phyloP scores from a whole-genome alignment of 768 basidiomycete genomes.

The Epithele typhae region DNA sequence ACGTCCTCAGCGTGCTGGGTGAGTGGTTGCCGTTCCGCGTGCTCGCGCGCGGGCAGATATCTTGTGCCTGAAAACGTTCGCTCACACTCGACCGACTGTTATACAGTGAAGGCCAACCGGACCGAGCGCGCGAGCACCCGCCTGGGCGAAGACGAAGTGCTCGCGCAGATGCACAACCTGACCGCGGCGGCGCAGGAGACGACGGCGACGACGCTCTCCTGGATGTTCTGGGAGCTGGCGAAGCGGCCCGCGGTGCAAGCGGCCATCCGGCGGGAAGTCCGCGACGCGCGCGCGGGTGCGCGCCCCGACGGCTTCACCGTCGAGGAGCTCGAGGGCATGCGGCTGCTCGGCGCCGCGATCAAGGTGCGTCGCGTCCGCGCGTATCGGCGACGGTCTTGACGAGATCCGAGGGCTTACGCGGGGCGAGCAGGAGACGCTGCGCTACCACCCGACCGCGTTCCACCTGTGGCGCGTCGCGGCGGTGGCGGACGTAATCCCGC shows the following conservation, averaged over 20 bases:
- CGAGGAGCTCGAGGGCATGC: slow-evolving; percentile 1
- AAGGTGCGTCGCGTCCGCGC: slow-evolving; percentile 24
- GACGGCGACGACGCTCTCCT: slow-evolving; percentile 1
- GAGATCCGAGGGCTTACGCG: not conserved
- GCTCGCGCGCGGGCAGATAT: no score
- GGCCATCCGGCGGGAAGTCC: slow-evolving; percentile 9
- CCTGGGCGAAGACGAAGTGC: slow-evolving; percentile 5
- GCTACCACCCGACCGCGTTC: slow-evolving; percentile 17
- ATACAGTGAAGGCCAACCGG: slow-evolving; percentile 10
- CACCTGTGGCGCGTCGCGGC: slow-evolving; percentile 14
- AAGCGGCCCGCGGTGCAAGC: not conserved
- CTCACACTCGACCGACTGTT: not conserved
- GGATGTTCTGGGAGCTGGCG: not conserved
- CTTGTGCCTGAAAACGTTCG: not conserved
- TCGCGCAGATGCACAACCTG: slow-evolving; percentile 9
- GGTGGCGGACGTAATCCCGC: slow-evolving; percentile 29
- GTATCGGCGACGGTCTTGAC: not conserved
- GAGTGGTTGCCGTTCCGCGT: not conserved
- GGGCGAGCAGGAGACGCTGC: slow-evolving; percentile 15
- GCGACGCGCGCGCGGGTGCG: not conserved
- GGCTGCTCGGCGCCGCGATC: not conserved
- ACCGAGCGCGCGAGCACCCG: slow-evolving; percentile 7
- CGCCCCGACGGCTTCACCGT: slow-evolving; percentile 12
- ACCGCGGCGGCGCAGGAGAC: slow-evolving; percentile 3
- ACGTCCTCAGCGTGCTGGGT: slow-evolving; percentile 16